phyloP scores from a whole-genome alignment of 2,329 filamentous ascomycete species.

The Alternaria angustiovoidea region DNA sequence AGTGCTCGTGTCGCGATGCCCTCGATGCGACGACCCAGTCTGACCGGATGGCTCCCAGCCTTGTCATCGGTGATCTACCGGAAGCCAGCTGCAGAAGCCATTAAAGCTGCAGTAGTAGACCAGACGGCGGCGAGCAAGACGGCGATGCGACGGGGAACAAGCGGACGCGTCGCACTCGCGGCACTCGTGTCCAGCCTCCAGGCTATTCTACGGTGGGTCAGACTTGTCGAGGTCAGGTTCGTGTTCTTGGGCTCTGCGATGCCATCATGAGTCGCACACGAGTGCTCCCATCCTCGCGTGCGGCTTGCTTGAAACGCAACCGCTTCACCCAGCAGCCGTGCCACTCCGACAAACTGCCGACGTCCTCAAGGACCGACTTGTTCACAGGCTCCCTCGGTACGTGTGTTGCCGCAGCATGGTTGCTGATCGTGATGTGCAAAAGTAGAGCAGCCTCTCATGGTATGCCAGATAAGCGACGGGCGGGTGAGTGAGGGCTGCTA shows the following conservation, averaged over 20 bases:
- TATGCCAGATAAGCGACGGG: slow-evolving; percentile 18
- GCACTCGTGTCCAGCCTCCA: background rate
- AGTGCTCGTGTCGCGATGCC: slow-evolving; percentile 8
- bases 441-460: slow-evolving; percentile 32
- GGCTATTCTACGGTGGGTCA: background rate
- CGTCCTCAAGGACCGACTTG: background rate
- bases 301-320: slow-evolving; percentile 9
- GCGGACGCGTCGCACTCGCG: slow-evolving; percentile 1
- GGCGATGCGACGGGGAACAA: background rate
- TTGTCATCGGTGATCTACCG: background rate
- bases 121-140: background rate
- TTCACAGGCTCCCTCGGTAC: background rate
- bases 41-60: slow-evolving; percentile 3
- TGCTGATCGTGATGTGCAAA: slow-evolving; percentile 19
- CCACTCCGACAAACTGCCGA: slow-evolving; percentile 13
- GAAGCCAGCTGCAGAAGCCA: background rate
- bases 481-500: slow-evolving; percentile 17
- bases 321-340: slow-evolving; percentile 12
- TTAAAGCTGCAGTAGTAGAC: background rate
- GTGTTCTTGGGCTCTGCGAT: background rate
- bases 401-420: background rate
- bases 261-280: slow-evolving; percentile 1
- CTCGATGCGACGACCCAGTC: slow-evolving; percentile 21
- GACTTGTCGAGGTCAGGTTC: background rate
- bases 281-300: background rate